Base-by-base conservation (phyloP, 164 flowering plant genomes). In the Stephania cephalantha region DNA sequence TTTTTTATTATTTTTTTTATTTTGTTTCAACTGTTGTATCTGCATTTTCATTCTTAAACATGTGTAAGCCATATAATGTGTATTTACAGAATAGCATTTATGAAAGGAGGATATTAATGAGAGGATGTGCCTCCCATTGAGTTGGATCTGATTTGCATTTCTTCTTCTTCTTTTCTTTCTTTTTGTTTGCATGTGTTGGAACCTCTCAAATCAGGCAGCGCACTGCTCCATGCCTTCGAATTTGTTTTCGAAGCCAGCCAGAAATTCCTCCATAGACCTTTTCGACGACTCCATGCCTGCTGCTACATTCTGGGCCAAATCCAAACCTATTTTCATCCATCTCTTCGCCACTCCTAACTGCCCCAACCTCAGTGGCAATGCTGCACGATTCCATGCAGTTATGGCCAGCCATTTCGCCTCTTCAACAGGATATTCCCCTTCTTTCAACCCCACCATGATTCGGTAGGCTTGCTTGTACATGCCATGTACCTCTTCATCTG, bases 351-450 rank as follows among this genome's bases (percentile, higher is more conserved):
- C 65, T 4, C 83, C 92, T 78, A 82, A 50, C 80, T 81, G 87
- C 30, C 90, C 95, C 5, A 91, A 75, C 75, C 91, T 81, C 64
- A 88, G 87, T 0, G 92, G 95, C 61, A 90, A 22, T 13, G 91
- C 88, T 25, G 94, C 95, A 10, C 97, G 87, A 78, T 91, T 93
- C 99, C 99, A 93, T 13, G 99, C 93, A 1, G 97, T 91, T 70
- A 76, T 90, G 46, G 90, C 90, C 25, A 95, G 85, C 99, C 99
- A 95, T 80, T 90, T 91, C 10, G 87, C 97, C 76, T 95, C 99
- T 52, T 90, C 93, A 10, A 66, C 74, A 0, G 98, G 99, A 80
- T 87, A 95, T 72, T 91, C 96, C 3, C 93, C 93, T 48, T 86
- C 94, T 81, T 82, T 88, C 68, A 95, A 74, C 7, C 98, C 98